Evolutionary conservation across 2,329 filamentous ascomycete species (phyloP).

Genomic region (Chaetomium olivaceum): DNA sequence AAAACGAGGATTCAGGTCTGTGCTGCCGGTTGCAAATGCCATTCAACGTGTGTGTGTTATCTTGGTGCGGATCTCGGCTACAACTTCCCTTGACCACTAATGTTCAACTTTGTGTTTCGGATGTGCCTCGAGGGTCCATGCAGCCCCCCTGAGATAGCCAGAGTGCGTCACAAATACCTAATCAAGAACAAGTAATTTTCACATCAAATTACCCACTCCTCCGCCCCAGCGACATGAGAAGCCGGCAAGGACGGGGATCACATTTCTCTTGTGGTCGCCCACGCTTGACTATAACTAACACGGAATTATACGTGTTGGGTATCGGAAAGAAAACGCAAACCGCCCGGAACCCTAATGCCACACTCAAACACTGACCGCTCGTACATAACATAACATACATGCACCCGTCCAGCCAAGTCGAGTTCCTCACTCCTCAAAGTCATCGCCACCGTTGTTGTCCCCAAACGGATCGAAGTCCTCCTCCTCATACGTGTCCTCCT

Average conservation of each 20-base stretch:
- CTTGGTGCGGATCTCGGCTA: not conserved
- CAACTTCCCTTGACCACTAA: not conserved
- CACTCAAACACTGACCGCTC: not conserved
- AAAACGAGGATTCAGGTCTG: not conserved
- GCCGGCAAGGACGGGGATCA: not conserved
- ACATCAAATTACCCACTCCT: not conserved
- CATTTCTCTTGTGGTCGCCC: not conserved
- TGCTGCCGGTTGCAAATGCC: not conserved
- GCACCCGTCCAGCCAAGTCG: not conserved
- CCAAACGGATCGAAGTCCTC: conserved; percentile 32
- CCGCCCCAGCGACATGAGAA: not conserved
- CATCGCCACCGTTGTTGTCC: conserved; percentile 22
- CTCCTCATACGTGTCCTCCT: conserved; percentile 27
- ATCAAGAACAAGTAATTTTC: not conserved
- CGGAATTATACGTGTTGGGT: not conserved
- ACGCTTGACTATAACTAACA: not conserved
- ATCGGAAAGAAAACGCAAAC: not conserved
- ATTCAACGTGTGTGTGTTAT: not conserved
- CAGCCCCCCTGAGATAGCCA: too few species aligned
- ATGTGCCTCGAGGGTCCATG: not conserved
- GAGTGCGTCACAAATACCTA: not conserved
- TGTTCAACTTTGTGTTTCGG: not conserved
- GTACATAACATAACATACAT: not conserved
- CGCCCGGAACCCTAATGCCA: not conserved
- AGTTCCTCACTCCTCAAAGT: conserved; percentile 21